A percentile compares a stretch with the other conserved stretches of the same genome.
Conservation (phyloP, 2,329 filamentous ascomycete genomes). For the Penicillium digitatum region DNA sequence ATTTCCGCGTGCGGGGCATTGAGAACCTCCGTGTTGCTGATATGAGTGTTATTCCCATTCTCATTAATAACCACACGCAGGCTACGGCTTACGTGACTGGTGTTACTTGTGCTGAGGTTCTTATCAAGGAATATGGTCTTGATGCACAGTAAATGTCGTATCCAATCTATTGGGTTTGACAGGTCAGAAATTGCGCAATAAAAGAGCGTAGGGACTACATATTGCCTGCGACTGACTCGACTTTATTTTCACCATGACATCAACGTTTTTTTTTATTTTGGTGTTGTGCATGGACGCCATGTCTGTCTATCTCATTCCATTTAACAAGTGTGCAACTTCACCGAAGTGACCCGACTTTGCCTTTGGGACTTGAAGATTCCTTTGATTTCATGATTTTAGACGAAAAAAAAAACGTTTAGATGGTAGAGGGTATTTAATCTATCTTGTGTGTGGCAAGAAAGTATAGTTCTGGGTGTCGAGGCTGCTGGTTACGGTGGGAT, state of each 20-base stretch:
- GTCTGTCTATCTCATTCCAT: no score
- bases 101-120: constrained; percentile 50
- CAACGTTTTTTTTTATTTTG: background rate
- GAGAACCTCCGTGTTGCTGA: constrained; percentile 42
- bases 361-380: background rate
- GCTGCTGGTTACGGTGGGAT: background rate
- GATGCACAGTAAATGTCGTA: background rate
- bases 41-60: constrained; percentile 43
- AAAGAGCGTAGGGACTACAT: background rate
- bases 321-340: background rate
- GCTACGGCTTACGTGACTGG: constrained; percentile 54
- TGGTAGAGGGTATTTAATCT: background rate
- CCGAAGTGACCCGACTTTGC: constrained; percentile 29
- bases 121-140: constrained; percentile 46
- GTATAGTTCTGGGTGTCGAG: background rate
- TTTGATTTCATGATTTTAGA: no score
- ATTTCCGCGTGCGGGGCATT: constrained; percentile 40
- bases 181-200: background rate
- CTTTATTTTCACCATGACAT: background rate
- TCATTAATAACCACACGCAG: constrained; percentile 51
- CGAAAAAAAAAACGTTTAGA: background rate
- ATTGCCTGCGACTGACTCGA: background rate
- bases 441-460: background rate
- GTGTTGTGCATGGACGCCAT: background rate
- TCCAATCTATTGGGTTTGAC: background rate